Conservation (phyloP, 192 early-diverging fungal species). For the Cladochytrium replicatum region DNA sequence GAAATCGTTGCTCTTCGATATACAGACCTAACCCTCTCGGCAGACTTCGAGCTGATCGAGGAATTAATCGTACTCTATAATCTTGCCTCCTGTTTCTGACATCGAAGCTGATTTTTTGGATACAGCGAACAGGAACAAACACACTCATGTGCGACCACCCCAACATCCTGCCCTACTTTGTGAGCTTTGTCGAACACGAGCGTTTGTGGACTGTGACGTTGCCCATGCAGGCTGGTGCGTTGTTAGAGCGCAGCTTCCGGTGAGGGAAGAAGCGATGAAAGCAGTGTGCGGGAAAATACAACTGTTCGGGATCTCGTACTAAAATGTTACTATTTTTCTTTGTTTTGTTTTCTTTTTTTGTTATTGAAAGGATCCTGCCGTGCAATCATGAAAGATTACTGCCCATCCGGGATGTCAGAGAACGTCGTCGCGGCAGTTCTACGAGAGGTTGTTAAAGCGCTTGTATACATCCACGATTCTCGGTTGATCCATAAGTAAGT, state of each 20-base stretch:
- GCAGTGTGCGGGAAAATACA: no score
- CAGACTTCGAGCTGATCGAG: constrained; percentile 44
- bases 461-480: constrained; percentile 47
- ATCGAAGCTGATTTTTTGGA: not conserved
- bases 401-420: constrained; percentile 39
- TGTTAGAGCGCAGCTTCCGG: not conserved
- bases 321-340: constrained; percentile 6
- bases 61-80: constrained; percentile 33
- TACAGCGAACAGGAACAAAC: constrained; percentile 37
- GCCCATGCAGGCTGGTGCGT: constrained; percentile 31
- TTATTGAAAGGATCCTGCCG: constrained; percentile 43
- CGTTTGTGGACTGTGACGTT: constrained; percentile 47
- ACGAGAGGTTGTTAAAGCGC: constrained; percentile 37
- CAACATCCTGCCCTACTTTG: constrained; percentile 44
- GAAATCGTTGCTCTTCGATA: constrained; percentile 43
- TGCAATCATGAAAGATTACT: constrained; percentile 35
- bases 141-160: constrained; percentile 31
- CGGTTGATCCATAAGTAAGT: constrained; percentile 50
- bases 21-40: constrained; percentile 47
- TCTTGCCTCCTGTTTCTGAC: not conserved
- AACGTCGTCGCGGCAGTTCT: constrained; percentile 40
- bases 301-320: not conserved
- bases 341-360: not conserved
- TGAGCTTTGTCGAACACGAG: constrained; percentile 43
- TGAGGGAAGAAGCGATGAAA: not conserved